These are phyloP conservation scores for Rhodotorula glutinis DNA, from an alignment of 1,284 basidiomycete species.

Conservation along the genomic window DNA sequence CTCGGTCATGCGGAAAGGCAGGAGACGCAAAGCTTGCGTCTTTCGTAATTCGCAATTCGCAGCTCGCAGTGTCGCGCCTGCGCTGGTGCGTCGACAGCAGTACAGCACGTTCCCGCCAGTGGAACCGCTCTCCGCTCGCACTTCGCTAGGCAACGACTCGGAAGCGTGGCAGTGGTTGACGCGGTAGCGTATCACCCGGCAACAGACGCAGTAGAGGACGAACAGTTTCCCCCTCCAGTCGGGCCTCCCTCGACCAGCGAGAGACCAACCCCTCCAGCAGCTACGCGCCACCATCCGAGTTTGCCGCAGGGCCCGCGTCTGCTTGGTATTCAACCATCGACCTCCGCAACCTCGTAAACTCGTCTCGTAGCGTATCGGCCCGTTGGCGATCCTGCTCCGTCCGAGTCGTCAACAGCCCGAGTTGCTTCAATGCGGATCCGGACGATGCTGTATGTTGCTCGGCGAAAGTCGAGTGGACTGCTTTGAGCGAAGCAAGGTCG, in stretches of 20 bases:
- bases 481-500: conserved; percentile 5
- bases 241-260: neutral
- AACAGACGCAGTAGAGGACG: too few species aligned
- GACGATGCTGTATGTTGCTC: neutral
- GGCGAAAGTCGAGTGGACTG: neutral
- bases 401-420: neutral
- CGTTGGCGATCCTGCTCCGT: conserved; percentile 1
- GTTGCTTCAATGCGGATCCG: neutral
- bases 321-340: conserved; percentile 15
- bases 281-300: neutral
- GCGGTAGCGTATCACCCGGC: too few species aligned
- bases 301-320: neutral
- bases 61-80: too few species aligned
- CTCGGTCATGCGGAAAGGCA: too few species aligned
- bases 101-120: too few species aligned
- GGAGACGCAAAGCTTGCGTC: too few species aligned
- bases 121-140: too few species aligned
- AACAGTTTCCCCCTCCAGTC: too few species aligned
- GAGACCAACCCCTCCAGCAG: too few species aligned
- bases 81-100: neutral
- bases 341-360: conserved; percentile 21
- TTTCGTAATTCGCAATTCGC: too few species aligned
- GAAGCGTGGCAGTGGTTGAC: too few species aligned
- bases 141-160: too few species aligned
- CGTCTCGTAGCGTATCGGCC: conserved; percentile 9